A percentile compares a stretch with the other conserved stretches of the same genome.
Conservation (phyloP, 2,329 filamentous ascomycete genomes). For the Metarhizium album region DNA sequence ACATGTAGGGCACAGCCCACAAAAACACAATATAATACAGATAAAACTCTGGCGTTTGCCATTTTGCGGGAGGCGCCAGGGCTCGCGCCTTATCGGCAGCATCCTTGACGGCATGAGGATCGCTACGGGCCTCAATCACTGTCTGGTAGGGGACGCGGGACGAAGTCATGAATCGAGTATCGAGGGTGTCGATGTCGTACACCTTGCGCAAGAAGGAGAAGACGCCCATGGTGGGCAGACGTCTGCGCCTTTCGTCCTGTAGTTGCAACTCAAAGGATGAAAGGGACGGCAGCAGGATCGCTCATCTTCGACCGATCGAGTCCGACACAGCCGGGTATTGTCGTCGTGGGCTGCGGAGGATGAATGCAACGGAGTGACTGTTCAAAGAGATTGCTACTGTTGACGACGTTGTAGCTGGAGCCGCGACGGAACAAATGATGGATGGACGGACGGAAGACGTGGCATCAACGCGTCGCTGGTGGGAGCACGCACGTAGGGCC, state of each 20-base stretch:
- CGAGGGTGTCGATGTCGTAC: slow-evolving; percentile 54
- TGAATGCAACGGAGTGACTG: too few species aligned
- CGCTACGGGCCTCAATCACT: slow-evolving; percentile 39
- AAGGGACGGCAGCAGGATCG: neutral
- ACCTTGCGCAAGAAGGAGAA: slow-evolving; percentile 37
- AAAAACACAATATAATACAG: slow-evolving; percentile 64
- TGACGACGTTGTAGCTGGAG: too few species aligned
- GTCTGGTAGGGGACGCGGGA: slow-evolving; percentile 56
- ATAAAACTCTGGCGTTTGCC: slow-evolving; percentile 78
- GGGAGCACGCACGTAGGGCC: neutral
- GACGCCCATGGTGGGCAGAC: slow-evolving; percentile 28
- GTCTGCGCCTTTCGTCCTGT: neutral
- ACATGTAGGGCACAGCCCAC: slow-evolving; percentile 69
- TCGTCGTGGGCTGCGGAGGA: neutral
- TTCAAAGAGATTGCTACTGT: too few species aligned
- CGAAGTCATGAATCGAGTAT: slow-evolving; percentile 55
- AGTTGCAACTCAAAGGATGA: neutral
- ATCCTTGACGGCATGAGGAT: slow-evolving; percentile 25
- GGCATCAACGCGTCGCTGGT: neutral
- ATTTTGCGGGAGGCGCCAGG: slow-evolving; percentile 55
- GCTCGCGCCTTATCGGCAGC: slow-evolving; percentile 26
- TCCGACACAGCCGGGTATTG: too few species aligned
- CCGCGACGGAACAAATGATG: too few species aligned
- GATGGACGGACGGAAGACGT: too few species aligned
- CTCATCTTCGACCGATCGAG: neutral